Conservation (phyloP, 257 asterid species). For the Echium plantagineum region DNA sequence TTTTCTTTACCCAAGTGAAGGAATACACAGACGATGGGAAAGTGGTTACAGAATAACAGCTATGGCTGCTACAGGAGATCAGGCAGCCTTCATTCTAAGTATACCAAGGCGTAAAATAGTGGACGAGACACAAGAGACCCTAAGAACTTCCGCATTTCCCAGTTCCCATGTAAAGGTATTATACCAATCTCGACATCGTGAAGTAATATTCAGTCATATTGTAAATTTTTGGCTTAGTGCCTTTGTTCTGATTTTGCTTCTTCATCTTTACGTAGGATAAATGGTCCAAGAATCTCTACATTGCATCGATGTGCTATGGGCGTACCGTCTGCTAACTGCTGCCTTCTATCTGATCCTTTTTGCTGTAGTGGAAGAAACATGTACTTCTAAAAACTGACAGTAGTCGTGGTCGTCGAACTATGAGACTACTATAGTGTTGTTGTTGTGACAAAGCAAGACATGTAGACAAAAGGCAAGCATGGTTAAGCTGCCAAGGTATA, state of each 20-base stretch:
- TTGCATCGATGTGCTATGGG: background rate
- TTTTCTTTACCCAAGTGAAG: constrained; percentile 94
- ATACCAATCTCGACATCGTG: background rate
- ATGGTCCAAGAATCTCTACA: background rate
- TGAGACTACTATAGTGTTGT: background rate
- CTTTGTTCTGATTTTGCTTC: too few species aligned
- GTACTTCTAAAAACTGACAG: background rate
- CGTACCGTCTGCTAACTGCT: background rate
- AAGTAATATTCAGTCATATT: background rate
- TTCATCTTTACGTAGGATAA: background rate
- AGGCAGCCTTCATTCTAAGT: constrained; percentile 82
- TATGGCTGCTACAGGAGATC: constrained; percentile 93
- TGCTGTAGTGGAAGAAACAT: background rate
- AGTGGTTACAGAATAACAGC: constrained; percentile 83
- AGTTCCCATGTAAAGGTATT: constrained; percentile 68
- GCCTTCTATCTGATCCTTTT: background rate
- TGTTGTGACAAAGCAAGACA: background rate
- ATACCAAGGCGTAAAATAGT: constrained; percentile 77
- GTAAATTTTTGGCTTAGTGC: background rate
- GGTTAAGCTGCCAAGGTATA: background rate
- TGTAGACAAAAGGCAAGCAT: background rate
- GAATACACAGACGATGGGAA: constrained; percentile 93
- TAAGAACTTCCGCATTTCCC: constrained; percentile 89
- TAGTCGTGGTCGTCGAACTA: background rate
- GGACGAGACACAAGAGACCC: constrained; percentile 96